Percentiles rank a stretch among this genome's conserved stretches.
These are phyloP conservation scores for Coemansia sp. DNA, from an alignment of 192 early-diverging fungal species.

Conservation along the genomic window DNA sequence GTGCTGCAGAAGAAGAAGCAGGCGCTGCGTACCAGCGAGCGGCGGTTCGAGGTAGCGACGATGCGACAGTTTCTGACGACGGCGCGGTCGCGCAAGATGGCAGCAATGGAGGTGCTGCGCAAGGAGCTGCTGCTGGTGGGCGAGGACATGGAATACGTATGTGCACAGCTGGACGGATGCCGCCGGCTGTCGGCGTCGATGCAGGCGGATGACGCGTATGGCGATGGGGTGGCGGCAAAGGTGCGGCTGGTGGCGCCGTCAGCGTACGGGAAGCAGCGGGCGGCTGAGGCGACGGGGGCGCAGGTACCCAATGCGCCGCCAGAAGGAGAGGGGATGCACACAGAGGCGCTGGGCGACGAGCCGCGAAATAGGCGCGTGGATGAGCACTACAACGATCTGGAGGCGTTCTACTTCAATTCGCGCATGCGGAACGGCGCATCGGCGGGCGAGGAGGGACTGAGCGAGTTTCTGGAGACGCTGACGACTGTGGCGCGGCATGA, in stretches of 20 bases:
- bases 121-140: constrained; percentile 47
- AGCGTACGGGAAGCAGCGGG: constrained; percentile 4
- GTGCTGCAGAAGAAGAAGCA: constrained; percentile 65
- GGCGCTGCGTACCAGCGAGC: constrained; percentile 57
- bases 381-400: constrained; percentile 69
- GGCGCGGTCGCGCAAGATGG: constrained; percentile 60
- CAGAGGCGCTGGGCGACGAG: not conserved
- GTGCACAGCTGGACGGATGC: constrained; percentile 42
- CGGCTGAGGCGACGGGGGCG: constrained; percentile 19
- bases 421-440: constrained; percentile 50
- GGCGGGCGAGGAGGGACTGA: constrained; percentile 31
- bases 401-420: constrained; percentile 69
- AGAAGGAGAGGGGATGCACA: not conserved
- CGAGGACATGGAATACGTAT: constrained; percentile 41
- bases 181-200: not conserved
- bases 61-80: constrained; percentile 66
- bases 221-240: constrained; percentile 15
- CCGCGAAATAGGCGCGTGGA: constrained; percentile 51
- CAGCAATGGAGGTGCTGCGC: constrained; percentile 46
- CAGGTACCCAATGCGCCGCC: constrained; percentile 40
- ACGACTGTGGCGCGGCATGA: constrained; percentile 67
- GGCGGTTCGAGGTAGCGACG: constrained; percentile 60
- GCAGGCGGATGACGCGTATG: constrained; percentile 11
- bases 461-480: constrained; percentile 60
- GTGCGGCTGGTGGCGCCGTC: not conserved